Evolutionary conservation across 2,329 filamentous ascomycete species (phyloP).

Genomic region (Calonectria pseudoturangicola): DNA sequence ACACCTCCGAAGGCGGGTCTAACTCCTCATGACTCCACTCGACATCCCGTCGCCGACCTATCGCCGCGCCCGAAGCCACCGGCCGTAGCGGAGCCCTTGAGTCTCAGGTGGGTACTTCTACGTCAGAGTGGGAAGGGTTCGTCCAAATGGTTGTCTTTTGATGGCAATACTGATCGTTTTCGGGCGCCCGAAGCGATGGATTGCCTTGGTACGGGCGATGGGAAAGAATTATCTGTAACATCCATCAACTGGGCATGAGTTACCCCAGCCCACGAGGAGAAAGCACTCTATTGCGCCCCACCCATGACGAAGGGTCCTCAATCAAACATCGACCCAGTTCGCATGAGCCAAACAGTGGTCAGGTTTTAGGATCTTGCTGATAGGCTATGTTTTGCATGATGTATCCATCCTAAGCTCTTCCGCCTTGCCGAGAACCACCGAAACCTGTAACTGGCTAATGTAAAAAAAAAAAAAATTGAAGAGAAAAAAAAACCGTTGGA

Average conservation of each 20-base stretch:
- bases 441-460: background rate
- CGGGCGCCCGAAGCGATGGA: conserved; percentile 31
- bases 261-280: conserved; percentile 3
- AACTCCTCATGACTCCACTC: conserved; percentile 27
- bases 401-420: background rate
- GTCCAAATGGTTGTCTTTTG: background rate
- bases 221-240: conserved; percentile 6
- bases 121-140: conserved; percentile 46
- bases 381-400: conserved; percentile 9
- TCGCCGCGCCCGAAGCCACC: conserved; percentile 43
- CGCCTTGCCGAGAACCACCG: too few species aligned
- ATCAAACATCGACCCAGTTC: background rate
- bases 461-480: background rate
- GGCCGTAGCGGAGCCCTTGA: conserved; percentile 42
- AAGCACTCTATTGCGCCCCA: background rate
- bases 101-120: conserved; percentile 45
- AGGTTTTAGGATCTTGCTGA: conserved; percentile 18
- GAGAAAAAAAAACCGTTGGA: background rate
- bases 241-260: background rate
- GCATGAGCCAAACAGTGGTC: conserved; percentile 32
- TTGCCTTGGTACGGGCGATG: conserved; percentile 7
- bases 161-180: conserved; percentile 11
- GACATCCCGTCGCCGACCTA: conserved; percentile 43
- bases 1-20: conserved; percentile 32
- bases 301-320: conserved; percentile 17